Evolutionary conservation across 2,329 filamentous ascomycete genomes (phyloP), one percentile per base, ranked within the genome.

Genomic region (Pseudogymnoascus destructans): DNA sequence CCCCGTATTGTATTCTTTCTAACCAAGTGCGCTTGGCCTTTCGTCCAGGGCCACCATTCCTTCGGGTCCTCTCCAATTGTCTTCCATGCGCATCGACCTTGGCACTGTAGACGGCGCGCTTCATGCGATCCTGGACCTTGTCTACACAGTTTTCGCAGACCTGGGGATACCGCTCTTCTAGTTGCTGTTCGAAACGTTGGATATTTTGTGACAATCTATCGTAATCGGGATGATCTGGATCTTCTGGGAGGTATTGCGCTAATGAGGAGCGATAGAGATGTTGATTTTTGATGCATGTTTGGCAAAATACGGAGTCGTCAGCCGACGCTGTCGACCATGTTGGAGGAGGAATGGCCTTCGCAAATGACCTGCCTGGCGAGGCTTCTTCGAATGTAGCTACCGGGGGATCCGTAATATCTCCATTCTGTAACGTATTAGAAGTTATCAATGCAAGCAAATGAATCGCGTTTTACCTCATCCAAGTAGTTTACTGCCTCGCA

Each of bases 401-500:
- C 2, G 89, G 90, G 23, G 91, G 89, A 70, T 98, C 92, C 59
- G 88, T 86, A 63, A 97, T 93, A 56, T 95, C 84, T 66, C 92
- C 92, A 69, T 89, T 82, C 87, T 93, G 66, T 2, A 30, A 27
- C 11, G 27, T 30, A 42, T 60, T 61, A 63, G 60, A 4, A 13
- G 3, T 17, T 55, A 9, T 49, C n/a, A 27, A 55, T 38, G 21
- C 32, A 56, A 32, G 42, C 35, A 25, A 15, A 5, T 19, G 13
- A 17, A 55, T 58, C 36, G 32, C 52, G 33, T 69, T 75, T 60
- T 73, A 93, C 90, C 75, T 92, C 79, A 69, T 98, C 93, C 30
- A 96, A 76, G 73, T 89, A 87, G 71, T 97, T 98, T 60, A 85
- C 83, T 15, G 91, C 87, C 66, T 93, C 87, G 75, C 93, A 98